A percentile compares a stretch with the other conserved stretches of the same genome.
These are phyloP conservation scores for Penicillium sp. DNA, from an alignment of 2,329 filamentous ascomycete genomes.

Conservation along the genomic window DNA sequence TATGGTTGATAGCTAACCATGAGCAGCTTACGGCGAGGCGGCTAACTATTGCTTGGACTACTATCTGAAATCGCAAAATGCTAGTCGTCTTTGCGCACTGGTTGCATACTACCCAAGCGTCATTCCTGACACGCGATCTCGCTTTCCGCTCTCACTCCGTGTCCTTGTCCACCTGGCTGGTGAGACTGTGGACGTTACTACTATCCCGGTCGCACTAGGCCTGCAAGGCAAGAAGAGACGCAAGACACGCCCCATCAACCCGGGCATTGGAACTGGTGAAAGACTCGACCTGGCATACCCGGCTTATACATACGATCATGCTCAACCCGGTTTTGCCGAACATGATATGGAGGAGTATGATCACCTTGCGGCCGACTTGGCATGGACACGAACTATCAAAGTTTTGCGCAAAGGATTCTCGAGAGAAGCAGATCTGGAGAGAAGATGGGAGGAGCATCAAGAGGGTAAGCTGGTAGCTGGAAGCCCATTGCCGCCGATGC, in stretches of 20 bases:
- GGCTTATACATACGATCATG: constrained; percentile 59
- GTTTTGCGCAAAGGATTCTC: constrained; percentile 64
- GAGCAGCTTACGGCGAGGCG: constrained; percentile 63
- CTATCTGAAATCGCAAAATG: constrained; percentile 59
- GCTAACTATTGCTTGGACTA: constrained; percentile 63
- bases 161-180: constrained; percentile 64
- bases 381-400: constrained; percentile 68
- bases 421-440: constrained; percentile 42
- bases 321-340: constrained; percentile 70
- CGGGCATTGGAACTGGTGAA: constrained; percentile 57
- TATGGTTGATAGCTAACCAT: neutral
- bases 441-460: constrained; percentile 42
- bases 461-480: constrained; percentile 31
- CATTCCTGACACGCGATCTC: constrained; percentile 55
- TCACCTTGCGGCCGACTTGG: constrained; percentile 64
- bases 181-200: constrained; percentile 52
- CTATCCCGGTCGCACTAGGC: constrained; percentile 56
- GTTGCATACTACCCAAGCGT: constrained; percentile 66
- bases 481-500: neutral
- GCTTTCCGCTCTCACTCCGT: constrained; percentile 44
- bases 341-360: constrained; percentile 70
- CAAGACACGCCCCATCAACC: constrained; percentile 53
- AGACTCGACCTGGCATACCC: constrained; percentile 39
- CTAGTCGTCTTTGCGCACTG: constrained; percentile 58
- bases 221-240: constrained; percentile 57